These are phyloP conservation scores for Phalaenopsis equestris DNA, from an alignment of 106 monocot species.

Conservation along the genomic window DNA sequence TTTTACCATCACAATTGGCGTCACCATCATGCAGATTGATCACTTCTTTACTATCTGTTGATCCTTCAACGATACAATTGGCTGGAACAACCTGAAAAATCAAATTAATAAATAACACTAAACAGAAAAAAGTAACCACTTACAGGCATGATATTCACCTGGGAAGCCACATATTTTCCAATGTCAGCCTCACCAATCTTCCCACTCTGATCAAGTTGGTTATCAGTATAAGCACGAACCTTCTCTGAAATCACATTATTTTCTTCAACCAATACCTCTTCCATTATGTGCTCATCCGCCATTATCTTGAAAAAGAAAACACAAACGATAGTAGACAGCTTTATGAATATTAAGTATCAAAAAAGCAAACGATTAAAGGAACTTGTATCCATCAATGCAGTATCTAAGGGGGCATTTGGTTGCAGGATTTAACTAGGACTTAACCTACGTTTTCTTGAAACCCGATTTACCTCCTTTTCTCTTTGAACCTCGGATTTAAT, in stretches of 20 bases:
- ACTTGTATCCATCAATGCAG: no score
- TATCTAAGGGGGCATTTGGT: no score
- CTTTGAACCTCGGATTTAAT: no score
- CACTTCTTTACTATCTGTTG: constrained; percentile 7
- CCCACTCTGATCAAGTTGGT: constrained; percentile 9
- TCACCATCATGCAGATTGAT: background rate
- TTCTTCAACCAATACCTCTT: constrained; percentile 9
- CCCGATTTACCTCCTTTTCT: no score
- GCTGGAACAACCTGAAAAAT: constrained; percentile 19
- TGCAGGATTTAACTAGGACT: no score
- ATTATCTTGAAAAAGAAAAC: constrained; percentile 14
- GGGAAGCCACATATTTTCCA: constrained; percentile 11
- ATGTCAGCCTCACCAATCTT: constrained; percentile 8
- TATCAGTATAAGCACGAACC: background rate
- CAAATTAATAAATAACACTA: background rate
- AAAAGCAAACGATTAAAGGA: no score
- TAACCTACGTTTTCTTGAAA: no score
- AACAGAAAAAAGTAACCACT: background rate
- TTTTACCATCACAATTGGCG: constrained; percentile 6
- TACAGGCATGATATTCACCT: constrained; percentile 13
- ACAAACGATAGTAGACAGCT: no score
- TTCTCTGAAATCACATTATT: constrained; percentile 9
- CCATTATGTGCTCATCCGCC: constrained; percentile 14
- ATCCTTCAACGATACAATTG: background rate
- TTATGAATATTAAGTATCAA: no score